These are phyloP conservation scores for Tulasnella sp. DNA, from an alignment of 768 basidiomycete genomes.

Conservation along the genomic window DNA sequence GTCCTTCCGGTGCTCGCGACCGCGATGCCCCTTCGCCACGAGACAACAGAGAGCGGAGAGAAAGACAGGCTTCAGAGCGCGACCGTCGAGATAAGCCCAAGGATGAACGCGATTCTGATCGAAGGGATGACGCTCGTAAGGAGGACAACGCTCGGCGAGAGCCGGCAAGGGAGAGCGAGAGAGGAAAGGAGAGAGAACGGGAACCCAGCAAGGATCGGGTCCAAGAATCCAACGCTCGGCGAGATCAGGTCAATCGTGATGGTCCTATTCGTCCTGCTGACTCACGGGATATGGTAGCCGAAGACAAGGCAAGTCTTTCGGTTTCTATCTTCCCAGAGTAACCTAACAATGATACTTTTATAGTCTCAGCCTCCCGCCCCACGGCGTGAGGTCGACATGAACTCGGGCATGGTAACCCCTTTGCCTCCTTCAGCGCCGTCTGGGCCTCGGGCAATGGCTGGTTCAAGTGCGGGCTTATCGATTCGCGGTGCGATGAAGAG, in stretches of 20 bases:
- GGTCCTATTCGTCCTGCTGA: background rate
- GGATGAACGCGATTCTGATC: background rate
- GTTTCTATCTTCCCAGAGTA: background rate
- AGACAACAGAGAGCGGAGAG: background rate
- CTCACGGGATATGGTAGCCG: background rate
- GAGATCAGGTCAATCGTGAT: constrained; percentile 9
- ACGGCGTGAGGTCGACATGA: too few species aligned
- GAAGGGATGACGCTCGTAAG: background rate
- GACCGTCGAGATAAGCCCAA: constrained; percentile 5
- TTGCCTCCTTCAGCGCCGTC: constrained; percentile 1
- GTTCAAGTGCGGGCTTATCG: background rate
- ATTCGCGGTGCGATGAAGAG: background rate
- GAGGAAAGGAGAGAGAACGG: constrained; percentile 5
- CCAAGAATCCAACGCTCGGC: background rate
- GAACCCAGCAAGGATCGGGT: constrained; percentile 1
- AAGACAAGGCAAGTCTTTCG: background rate
- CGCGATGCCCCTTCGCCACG: background rate
- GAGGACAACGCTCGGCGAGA: background rate
- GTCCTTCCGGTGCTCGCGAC: background rate
- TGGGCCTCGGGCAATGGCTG: constrained; percentile 9
- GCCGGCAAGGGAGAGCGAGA: constrained; percentile 1
- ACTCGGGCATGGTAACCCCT: too few species aligned
- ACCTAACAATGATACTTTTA: too few species aligned
- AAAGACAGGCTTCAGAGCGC: background rate
- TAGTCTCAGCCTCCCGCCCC: too few species aligned